Percentiles rank a stretch among this genome's conserved stretches.
phyloP scores from a whole-genome alignment of 257 asterid species.

The Capsicum chinense region DNA sequence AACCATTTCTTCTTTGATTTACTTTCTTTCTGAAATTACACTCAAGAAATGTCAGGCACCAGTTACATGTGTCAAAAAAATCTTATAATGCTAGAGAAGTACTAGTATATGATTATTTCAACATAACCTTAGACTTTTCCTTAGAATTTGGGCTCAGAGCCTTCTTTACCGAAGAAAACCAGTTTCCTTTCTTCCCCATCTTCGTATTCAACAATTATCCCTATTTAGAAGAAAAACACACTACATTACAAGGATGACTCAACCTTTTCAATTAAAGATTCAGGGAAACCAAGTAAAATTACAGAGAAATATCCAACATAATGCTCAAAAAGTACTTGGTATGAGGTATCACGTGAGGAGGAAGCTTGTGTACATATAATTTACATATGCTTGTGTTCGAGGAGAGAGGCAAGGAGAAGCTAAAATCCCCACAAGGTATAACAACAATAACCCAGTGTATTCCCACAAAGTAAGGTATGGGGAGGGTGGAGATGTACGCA shows the following conservation, averaged over 20 bases:
- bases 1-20: conserved; percentile 51
- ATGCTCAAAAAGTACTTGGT: background rate
- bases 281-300: background rate
- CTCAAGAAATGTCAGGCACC: background rate
- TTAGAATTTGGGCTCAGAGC: conserved; percentile 75
- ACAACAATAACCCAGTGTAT: too few species aligned
- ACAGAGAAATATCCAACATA: background rate
- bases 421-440: conserved; percentile 5
- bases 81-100: background rate
- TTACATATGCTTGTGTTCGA: too few species aligned
- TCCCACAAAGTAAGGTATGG: too few species aligned
- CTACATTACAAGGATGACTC: background rate
- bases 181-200: conserved; percentile 87
- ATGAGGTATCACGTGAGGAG: background rate
- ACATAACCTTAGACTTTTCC: conserved; percentile 56
- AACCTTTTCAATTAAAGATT: background rate
- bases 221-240: conserved; percentile 31
- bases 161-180: conserved; percentile 90
- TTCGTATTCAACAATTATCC: conserved; percentile 49
- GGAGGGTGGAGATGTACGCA: too few species aligned
- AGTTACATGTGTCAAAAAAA: background rate
- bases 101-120: background rate
- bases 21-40: conserved; percentile 54
- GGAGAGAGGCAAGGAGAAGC: background rate
- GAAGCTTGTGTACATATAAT: background rate